Conservation (phyloP, 108 stramenopile genomes). For the Skeletonema grethae region DNA sequence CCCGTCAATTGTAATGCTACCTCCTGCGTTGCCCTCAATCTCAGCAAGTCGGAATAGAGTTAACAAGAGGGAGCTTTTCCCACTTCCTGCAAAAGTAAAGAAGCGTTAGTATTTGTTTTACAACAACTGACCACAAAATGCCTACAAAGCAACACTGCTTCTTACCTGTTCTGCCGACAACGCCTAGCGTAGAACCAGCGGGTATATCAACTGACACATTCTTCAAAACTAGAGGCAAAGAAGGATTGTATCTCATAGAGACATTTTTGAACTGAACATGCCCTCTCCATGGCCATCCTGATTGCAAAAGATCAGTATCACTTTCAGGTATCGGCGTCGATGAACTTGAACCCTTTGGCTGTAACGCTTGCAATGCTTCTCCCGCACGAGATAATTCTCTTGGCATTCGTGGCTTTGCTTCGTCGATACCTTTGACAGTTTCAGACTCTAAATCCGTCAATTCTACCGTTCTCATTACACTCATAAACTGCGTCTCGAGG, state of each 20-base stretch:
- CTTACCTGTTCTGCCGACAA: slow-evolving; percentile 72
- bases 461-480: slow-evolving; percentile 83
- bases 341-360: neutral
- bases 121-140: neutral
- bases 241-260: slow-evolving; percentile 72
- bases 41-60: slow-evolving; percentile 91
- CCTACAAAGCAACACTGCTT: neutral
- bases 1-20: slow-evolving; percentile 88
- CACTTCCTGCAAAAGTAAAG: slow-evolving; percentile 47
- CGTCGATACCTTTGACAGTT: slow-evolving; percentile 10
- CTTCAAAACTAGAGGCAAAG: slow-evolving; percentile 65
- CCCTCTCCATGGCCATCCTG: slow-evolving; percentile 87
- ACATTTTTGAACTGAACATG: slow-evolving; percentile 68
- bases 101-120: slow-evolving; percentile 1
- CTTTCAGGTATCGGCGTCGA: slow-evolving; percentile 49
- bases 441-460: slow-evolving; percentile 61
- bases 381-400: slow-evolving; percentile 40
- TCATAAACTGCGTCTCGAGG: slow-evolving; percentile 90
- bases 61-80: slow-evolving; percentile 85
- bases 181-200: slow-evolving; percentile 69
- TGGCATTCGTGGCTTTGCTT: slow-evolving; percentile 10
- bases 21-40: slow-evolving; percentile 60
- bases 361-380: slow-evolving; percentile 36
- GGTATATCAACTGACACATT: slow-evolving; percentile 57
- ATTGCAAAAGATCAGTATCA: slow-evolving; percentile 64